Percentiles rank a stretch among this genome's conserved stretches.
Evolutionary conservation across 192 early-diverging fungal genomes (phyloP).

Genomic region (Phlyctochytrium bullatum): DNA sequence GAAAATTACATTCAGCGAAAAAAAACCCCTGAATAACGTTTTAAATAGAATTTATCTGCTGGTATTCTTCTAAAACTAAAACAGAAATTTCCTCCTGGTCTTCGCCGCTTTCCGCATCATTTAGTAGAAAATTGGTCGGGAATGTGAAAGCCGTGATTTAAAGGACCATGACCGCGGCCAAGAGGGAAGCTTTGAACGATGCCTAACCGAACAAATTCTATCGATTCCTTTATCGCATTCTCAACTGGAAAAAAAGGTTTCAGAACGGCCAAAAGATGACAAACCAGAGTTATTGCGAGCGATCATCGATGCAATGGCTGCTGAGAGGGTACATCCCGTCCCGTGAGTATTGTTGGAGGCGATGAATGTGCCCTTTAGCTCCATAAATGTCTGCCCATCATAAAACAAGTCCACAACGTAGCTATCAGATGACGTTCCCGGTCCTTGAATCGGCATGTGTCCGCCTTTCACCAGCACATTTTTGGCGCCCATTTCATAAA

Average conservation of each 20-base stretch:
- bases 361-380: slow-evolving; percentile 58
- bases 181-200: too few species aligned
- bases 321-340: slow-evolving; percentile 82
- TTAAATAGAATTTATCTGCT: too few species aligned
- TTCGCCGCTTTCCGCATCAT: too few species aligned
- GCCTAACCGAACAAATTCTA: too few species aligned
- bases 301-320: slow-evolving; percentile 74
- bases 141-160: too few species aligned
- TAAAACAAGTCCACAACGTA: slow-evolving; percentile 64
- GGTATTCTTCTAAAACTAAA: too few species aligned
- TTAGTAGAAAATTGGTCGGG: too few species aligned
- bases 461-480: slow-evolving; percentile 80
- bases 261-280: slow-evolving; percentile 35
- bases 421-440: not conserved
- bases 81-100: too few species aligned
- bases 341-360: slow-evolving; percentile 76
- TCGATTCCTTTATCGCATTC: too few species aligned
- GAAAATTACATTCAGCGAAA: too few species aligned
- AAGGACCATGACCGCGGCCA: too few species aligned
- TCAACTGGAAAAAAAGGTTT: not conserved
- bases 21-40: too few species aligned
- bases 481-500: slow-evolving; percentile 54
- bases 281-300: slow-evolving; percentile 59
- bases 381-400: slow-evolving; percentile 33
- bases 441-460: slow-evolving; percentile 57